These are phyloP conservation scores for Pseudogymnoascus sp. DNA, from an alignment of 2,329 filamentous ascomycete species.

Conservation along the genomic window DNA sequence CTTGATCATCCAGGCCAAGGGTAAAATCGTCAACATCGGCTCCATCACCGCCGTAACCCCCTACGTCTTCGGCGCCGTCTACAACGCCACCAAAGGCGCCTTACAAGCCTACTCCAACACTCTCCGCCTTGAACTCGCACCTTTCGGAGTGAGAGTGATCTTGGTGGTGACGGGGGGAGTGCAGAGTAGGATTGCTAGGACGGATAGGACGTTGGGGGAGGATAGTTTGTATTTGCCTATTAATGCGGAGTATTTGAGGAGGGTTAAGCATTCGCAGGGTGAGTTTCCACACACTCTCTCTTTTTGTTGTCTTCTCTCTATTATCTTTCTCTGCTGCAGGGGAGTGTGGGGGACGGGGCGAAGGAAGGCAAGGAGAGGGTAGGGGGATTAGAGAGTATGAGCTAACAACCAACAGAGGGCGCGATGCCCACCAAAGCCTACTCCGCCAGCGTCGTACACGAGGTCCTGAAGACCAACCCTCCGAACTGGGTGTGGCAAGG, in stretches of 20 bases:
- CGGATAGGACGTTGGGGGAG: background rate
- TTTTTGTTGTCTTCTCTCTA: background rate
- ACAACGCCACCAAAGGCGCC: conserved; percentile 38
- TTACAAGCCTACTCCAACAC: conserved; percentile 32
- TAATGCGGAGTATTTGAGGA: background rate
- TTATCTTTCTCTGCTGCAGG: background rate
- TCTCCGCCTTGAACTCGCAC: conserved; percentile 33
- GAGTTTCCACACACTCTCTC: background rate
- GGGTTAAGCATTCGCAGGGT: background rate
- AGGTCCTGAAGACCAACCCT: conserved; percentile 14
- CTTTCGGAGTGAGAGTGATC: conserved; percentile 11
- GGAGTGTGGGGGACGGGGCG: no score
- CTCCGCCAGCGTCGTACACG: conserved; percentile 16
- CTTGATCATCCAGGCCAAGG: conserved; percentile 29
- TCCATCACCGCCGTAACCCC: conserved; percentile 28
- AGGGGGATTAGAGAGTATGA: no score
- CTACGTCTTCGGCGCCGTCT: conserved; percentile 32
- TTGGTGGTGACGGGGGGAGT: conserved; percentile 11
- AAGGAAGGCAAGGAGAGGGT: no score
- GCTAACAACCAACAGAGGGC: background rate
- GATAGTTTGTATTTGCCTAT: conserved; percentile 10
- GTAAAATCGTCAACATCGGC: conserved; percentile 35
- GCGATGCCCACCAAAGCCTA: conserved; percentile 17
- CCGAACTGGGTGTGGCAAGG: conserved; percentile 20
- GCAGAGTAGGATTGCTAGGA: conserved; percentile 8